Percentiles rank a stretch among this genome's conserved stretches.
Evolutionary conservation across 441 rosid genomes (phyloP).

Genomic region (Gossypium trilobum): DNA sequence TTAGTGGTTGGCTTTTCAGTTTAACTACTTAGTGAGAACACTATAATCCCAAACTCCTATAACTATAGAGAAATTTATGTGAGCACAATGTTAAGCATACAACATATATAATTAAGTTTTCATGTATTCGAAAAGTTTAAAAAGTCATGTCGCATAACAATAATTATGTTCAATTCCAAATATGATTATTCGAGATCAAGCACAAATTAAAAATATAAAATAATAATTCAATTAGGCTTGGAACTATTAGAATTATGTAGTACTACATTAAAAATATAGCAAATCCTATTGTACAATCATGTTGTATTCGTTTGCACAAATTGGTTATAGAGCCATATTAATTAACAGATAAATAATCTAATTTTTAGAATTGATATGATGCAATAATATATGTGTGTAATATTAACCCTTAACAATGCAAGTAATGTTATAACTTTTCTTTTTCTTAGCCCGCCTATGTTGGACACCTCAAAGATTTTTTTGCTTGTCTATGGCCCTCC

Average conservation of each 20-base stretch:
- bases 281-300: not conserved
- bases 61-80: too few relatives aligned
- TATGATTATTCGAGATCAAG: too few relatives aligned
- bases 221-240: too few relatives aligned
- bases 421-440: not conserved
- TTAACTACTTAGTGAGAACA: not conserved
- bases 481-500: not conserved
- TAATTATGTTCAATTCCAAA: too few relatives aligned
- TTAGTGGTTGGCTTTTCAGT: too few relatives aligned
- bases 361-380: not conserved
- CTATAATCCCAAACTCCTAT: slow-evolving; percentile 15
- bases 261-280: too few relatives aligned
- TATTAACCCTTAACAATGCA: not conserved
- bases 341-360: not conserved
- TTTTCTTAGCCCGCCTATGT: not conserved
- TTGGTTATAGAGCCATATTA: not conserved
- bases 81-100: too few relatives aligned
- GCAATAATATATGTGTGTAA: not conserved
- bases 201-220: too few relatives aligned
- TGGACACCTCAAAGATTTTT: not conserved
- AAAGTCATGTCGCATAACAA: too few relatives aligned
- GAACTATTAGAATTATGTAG: too few relatives aligned
- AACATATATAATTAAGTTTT: too few relatives aligned
- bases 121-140: too few relatives aligned
- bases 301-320: not conserved